A percentile compares a stretch with the other conserved stretches of the same genome.
Evolutionary conservation across 805 yeast genomes (phyloP).

Genomic region (Kuraishia hungarica): DNA sequence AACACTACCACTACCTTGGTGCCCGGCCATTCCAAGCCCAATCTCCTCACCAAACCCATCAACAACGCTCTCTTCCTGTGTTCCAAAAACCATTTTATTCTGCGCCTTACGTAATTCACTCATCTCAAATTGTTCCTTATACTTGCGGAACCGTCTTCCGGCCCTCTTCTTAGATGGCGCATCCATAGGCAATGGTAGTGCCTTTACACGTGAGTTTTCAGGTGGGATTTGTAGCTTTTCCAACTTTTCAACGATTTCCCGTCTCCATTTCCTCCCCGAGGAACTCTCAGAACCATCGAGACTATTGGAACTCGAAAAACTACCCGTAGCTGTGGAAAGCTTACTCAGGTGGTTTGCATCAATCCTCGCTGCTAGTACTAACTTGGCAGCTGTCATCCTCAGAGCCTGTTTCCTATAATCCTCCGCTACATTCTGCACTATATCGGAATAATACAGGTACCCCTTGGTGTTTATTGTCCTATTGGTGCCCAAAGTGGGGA

Average conservation of each 20-base stretch:
- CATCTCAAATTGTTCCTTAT: conserved; percentile 72
- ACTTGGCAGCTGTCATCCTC: conserved; percentile 72
- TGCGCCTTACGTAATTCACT: conserved; percentile 79
- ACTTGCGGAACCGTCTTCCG: conserved; percentile 71
- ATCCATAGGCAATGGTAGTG: conserved; percentile 67
- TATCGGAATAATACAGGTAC: conserved; percentile 49
- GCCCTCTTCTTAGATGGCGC: conserved; percentile 76
- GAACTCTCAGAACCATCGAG: no score
- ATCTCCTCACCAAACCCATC: conserved; percentile 74
- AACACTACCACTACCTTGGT: conserved; percentile 8
- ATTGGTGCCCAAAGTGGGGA: conserved; percentile 67
- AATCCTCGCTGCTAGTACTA: conserved; percentile 74
- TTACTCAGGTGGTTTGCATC: conserved; percentile 28
- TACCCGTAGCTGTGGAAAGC: conserved; percentile 9
- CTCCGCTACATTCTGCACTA: conserved; percentile 51
- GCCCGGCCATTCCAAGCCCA: conserved; percentile 68
- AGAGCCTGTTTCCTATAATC: conserved; percentile 60
- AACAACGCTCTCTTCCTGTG: conserved; percentile 50
- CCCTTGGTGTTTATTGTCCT: conserved; percentile 46
- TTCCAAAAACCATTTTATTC: conserved; percentile 78
- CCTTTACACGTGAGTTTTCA: conserved; percentile 55
- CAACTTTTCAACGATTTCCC: conserved; percentile 54
- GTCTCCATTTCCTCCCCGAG: conserved; percentile 50
- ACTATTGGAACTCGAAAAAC: no score
- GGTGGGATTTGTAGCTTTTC: conserved; percentile 78